Evolutionary conservation across 495 filamentous ascomycete species (phyloP), one percentile per base, ranked within the genome.

Genomic region (Hypoxylon lenormandii): DNA sequence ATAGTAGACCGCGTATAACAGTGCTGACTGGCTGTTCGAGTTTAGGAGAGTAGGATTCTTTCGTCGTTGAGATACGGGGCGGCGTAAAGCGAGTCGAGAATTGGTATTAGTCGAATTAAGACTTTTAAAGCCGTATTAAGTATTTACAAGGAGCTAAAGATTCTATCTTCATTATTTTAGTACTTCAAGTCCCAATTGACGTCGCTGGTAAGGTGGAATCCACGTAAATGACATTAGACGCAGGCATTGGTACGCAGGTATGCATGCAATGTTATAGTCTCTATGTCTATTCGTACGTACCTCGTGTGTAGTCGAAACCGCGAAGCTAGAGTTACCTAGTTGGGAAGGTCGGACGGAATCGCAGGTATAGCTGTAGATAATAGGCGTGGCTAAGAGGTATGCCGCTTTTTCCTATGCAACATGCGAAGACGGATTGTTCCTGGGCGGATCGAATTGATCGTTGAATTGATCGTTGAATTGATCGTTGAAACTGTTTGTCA

Each of bases 261-360:
- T n/a, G 40, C 40, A 15, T 43, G 40, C n/a, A 19, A 45, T 2
- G 16, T 11, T 23, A 26, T 53, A 33, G 1, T 40, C 43, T 15
- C 43, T 15, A 30, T 23, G 30, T 36, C 48, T 37, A 16, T 46
- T 60, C 12, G 50, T 36, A 69, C 58, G 37, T 69, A 69, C 65
- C 65, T 68, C n/a, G n/a, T 19, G 53, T 46, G 54, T 30, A 57
- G 23, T 21, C 0, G n/a, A 4, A 60, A 49, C 30, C 46, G 54
- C 47, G 5, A 64, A 48, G 46, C 5, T 53, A 48, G 52, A 63
- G 64, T 69, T 69, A 59, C 65, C 65, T 47, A 53, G 40, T 51
- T 62, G 53, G 57, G 58, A 68, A 68, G 58, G 58, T 52, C 23
- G 18, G 26, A 23, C 4, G 23, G 21, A 46, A 28, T 37, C 13